Conservation (phyloP, 129 eudicot genomes). For the Kitagawia praeruptora region DNA sequence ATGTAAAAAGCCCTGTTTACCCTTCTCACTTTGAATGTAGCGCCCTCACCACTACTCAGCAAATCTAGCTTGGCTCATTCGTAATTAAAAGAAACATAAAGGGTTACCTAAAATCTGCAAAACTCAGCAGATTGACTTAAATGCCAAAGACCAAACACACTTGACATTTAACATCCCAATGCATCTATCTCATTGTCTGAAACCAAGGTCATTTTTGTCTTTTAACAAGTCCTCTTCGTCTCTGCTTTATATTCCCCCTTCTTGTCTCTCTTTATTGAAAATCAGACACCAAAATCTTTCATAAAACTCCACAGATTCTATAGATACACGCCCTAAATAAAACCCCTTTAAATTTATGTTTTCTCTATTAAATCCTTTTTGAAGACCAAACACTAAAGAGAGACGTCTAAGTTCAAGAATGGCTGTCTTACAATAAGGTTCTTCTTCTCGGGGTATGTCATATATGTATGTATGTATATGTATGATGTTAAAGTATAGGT, state of each 20-base stretch:
- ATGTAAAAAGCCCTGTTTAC: neutral
- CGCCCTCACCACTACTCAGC: neutral
- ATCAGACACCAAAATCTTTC: slow-evolving; percentile 4
- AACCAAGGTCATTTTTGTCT: neutral
- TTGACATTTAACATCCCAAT: slow-evolving; percentile 1
- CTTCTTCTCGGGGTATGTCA: neutral
- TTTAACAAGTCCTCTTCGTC: neutral
- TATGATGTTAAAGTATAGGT: neutral
- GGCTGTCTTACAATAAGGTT: neutral
- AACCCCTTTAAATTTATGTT: neutral
- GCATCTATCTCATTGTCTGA: neutral
- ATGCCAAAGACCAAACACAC: neutral
- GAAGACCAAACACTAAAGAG: neutral
- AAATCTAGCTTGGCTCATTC: neutral
- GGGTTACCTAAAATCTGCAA: neutral
- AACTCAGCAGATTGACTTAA: neutral
- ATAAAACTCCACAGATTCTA: neutral
- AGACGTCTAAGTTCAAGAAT: neutral
- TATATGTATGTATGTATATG: neutral
- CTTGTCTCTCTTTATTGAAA: neutral
- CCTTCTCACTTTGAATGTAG: slow-evolving; percentile 1
- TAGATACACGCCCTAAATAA: neutral
- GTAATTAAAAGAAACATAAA: neutral
- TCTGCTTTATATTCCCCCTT: neutral
- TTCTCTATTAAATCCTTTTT: neutral